phyloP scores from a whole-genome alignment of 2,329 filamentous ascomycete species.

The Scolecobasidium constrictum region DNA sequence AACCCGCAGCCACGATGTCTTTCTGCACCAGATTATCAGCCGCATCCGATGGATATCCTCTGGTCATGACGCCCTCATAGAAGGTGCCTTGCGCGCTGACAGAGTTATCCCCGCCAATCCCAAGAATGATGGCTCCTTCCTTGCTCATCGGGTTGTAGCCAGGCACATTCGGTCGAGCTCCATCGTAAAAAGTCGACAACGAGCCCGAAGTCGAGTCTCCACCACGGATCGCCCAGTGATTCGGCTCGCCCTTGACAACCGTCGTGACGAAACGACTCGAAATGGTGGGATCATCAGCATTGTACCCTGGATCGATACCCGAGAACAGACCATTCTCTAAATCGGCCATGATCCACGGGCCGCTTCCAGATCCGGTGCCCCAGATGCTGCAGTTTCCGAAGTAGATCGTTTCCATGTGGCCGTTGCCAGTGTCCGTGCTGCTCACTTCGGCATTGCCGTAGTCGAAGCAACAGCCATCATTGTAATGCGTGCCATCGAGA shows the following conservation, averaged over 20 bases:
- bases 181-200: constrained; percentile 49
- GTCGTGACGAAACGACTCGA: too few species aligned
- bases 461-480: constrained; percentile 41
- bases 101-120: constrained; percentile 60
- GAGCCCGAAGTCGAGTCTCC: constrained; percentile 43
- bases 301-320: constrained; percentile 34
- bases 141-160: constrained; percentile 54
- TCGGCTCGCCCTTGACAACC: too few species aligned
- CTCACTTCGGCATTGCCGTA: constrained; percentile 33
- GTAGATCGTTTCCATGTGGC: constrained; percentile 61
- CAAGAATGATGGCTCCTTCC: constrained; percentile 56
- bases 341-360: constrained; percentile 61
- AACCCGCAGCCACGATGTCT: constrained; percentile 49
- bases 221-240: too few species aligned
- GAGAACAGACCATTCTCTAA: constrained; percentile 58
- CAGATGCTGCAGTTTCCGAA: constrained; percentile 45
- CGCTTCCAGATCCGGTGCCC: constrained; percentile 46
- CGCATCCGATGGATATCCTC: constrained; percentile 48
- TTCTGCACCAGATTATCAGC: constrained; percentile 49
- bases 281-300: too few species aligned
- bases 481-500: constrained; percentile 50
- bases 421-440: constrained; percentile 41
- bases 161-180: constrained; percentile 37
- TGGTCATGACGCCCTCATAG: constrained; percentile 55
- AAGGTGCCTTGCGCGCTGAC: constrained; percentile 49